A percentile compares a stretch with the other conserved stretches of the same genome.
Conservation (phyloP, 345 rosid genomes). For the Eucalyptus regnans region DNA sequence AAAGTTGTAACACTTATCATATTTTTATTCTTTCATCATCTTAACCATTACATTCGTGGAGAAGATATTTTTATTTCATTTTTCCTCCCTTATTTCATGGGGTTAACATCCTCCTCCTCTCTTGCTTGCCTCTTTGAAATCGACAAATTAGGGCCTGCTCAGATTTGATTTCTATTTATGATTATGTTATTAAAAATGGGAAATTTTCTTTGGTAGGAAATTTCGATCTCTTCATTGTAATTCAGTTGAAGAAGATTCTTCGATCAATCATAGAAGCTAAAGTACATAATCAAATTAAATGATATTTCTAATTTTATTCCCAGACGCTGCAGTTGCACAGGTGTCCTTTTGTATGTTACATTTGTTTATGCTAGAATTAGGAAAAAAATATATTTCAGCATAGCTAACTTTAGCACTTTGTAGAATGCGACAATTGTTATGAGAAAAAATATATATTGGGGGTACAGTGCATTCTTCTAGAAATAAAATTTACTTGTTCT, state of each 20-base stretch:
- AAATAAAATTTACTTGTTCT: not conserved
- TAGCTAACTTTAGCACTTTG: not conserved
- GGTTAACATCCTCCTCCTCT: not conserved
- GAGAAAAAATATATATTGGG: not conserved
- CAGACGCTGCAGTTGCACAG: not conserved
- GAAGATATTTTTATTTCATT: not conserved
- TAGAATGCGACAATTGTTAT: not conserved
- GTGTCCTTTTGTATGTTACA: not conserved
- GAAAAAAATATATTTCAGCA: not conserved
- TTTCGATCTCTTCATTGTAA: not conserved
- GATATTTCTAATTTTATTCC: not conserved
- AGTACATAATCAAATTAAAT: not conserved
- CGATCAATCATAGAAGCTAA: not conserved
- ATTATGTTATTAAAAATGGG: not conserved
- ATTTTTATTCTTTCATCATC: not conserved
- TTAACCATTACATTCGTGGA: not conserved
- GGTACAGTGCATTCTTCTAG: not conserved
- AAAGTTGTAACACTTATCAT: no score
- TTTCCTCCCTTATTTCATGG: not conserved
- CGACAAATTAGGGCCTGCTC: not conserved
- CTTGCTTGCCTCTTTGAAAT: not conserved
- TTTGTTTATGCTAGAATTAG: not conserved
- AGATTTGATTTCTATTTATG: not conserved
- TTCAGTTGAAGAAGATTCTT: not conserved
- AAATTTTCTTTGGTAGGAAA: not conserved